Conservation (phyloP, 495 filamentous ascomycete species). For the Staphylotrichum tortipilum region DNA sequence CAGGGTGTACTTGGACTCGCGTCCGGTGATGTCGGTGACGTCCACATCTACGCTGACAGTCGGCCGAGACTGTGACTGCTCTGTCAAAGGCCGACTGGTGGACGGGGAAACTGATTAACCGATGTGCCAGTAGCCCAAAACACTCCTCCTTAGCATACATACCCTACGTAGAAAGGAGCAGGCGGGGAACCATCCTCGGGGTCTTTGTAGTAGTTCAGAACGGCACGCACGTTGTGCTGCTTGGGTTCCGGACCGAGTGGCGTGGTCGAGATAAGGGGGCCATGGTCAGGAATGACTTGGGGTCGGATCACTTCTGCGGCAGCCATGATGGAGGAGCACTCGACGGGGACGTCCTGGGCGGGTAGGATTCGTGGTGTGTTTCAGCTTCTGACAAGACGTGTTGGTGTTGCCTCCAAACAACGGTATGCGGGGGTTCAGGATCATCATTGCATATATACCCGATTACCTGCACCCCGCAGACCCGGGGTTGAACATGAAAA, state of each 20-base stretch:
- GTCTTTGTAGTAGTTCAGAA: conserved; percentile 53
- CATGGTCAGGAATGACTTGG: neutral
- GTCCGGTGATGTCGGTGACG: conserved; percentile 33
- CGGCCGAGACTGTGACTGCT: neutral
- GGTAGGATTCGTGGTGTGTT: too few relatives aligned
- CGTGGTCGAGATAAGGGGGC: neutral
- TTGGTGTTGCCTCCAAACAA: too few relatives aligned
- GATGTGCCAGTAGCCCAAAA: too few relatives aligned
- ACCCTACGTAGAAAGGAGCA: conserved; percentile 37
- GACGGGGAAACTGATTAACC: neutral
- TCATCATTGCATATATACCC: too few relatives aligned
- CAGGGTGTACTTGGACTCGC: conserved; percentile 32
- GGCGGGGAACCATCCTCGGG: conserved; percentile 51
- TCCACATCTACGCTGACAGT: conserved; percentile 16
- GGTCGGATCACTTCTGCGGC: neutral
- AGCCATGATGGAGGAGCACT: conserved; percentile 7
- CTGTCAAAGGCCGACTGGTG: neutral
- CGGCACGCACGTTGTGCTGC: conserved; percentile 43
- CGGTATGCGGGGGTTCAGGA: too few relatives aligned
- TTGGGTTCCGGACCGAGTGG: neutral
- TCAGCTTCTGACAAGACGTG: neutral
- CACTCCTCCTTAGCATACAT: neutral
- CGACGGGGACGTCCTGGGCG: too few relatives aligned
- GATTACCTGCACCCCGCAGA: too few relatives aligned
- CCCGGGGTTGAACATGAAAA: too few relatives aligned